These are phyloP conservation scores for Rutstroemia sp. DNA, from an alignment of 2,329 filamentous ascomycete genomes.

Conservation along the genomic window DNA sequence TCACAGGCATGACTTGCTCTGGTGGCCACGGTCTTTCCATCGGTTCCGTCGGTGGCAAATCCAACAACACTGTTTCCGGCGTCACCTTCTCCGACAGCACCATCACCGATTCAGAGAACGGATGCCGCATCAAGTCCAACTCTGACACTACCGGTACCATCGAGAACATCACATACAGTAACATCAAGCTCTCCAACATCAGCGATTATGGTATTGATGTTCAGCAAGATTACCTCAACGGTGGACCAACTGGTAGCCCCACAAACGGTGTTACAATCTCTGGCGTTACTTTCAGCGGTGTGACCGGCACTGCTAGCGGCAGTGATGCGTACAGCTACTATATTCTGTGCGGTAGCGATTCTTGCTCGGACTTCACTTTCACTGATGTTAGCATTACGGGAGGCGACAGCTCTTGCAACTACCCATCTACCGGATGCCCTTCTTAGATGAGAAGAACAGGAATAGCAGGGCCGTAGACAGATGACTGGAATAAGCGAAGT, in stretches of 20 bases:
- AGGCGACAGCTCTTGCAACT: not conserved
- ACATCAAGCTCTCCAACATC: conserved; percentile 43
- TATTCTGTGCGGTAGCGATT: conserved; percentile 47
- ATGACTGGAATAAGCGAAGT: too few species aligned
- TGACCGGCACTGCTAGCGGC: conserved; percentile 34
- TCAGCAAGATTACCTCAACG: conserved; percentile 45
- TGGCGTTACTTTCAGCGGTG: conserved; percentile 36
- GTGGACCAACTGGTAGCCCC: conserved; percentile 18
- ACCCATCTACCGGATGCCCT: not conserved
- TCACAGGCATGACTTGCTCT: conserved; percentile 23
- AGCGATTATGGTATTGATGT: conserved; percentile 41
- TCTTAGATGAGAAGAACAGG: not conserved
- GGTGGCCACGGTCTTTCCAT: conserved; percentile 43
- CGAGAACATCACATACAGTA: conserved; percentile 43
- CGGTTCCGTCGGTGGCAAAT: conserved; percentile 48
- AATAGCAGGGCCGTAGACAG: too few species aligned
- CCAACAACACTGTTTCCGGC: conserved; percentile 44
- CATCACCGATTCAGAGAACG: conserved; percentile 45
- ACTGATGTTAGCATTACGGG: not conserved
- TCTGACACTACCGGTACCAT: conserved; percentile 33
- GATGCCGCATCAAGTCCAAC: conserved; percentile 33
- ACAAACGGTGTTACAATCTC: conserved; percentile 41
- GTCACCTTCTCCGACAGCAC: conserved; percentile 42
- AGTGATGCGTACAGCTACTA: conserved; percentile 36
- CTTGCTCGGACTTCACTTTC: conserved; percentile 29